A percentile compares a stretch with the other conserved stretches of the same genome.
Conservation (phyloP, 352 stramenopile genomes). For the Pilasporangium apinafurcum region DNA sequence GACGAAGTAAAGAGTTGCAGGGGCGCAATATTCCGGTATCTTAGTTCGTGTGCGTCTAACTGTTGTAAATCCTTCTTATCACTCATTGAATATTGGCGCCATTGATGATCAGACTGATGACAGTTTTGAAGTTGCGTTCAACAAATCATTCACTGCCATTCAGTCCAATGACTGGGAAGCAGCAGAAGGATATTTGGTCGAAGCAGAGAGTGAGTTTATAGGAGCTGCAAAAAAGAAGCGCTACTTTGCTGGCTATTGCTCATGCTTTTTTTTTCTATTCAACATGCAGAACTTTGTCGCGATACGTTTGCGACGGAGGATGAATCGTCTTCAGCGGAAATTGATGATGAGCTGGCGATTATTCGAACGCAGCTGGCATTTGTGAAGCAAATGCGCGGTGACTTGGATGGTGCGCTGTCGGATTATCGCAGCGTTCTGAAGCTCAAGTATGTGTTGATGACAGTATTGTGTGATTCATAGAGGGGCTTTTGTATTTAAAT, state of each 20-base stretch:
- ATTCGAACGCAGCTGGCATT: conserved; percentile 72
- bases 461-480: background rate
- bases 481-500: background rate
- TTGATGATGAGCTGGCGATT: conserved; percentile 66
- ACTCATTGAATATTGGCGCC: too few species aligned
- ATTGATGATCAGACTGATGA: conserved; percentile 37
- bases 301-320: conserved; percentile 52
- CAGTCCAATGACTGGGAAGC: conserved; percentile 45
- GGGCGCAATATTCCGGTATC: conserved; percentile 41
- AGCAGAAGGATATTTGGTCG: conserved; percentile 35
- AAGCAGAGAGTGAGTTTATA: conserved; percentile 52
- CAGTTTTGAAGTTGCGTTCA: conserved; percentile 78
- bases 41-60: background rate
- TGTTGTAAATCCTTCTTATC: too few species aligned
- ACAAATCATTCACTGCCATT: conserved; percentile 81
- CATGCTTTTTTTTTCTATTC: background rate
- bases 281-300: conserved; percentile 52
- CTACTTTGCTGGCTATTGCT: background rate
- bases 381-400: conserved; percentile 73
- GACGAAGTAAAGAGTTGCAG: conserved; percentile 44
- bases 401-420: conserved; percentile 57
- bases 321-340: conserved; percentile 39
- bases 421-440: conserved; percentile 79
- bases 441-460: conserved; percentile 44
- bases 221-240: too few species aligned